phyloP scores from a whole-genome alignment of 1,139 yeast genomes.

The Hansenula sp. region DNA sequence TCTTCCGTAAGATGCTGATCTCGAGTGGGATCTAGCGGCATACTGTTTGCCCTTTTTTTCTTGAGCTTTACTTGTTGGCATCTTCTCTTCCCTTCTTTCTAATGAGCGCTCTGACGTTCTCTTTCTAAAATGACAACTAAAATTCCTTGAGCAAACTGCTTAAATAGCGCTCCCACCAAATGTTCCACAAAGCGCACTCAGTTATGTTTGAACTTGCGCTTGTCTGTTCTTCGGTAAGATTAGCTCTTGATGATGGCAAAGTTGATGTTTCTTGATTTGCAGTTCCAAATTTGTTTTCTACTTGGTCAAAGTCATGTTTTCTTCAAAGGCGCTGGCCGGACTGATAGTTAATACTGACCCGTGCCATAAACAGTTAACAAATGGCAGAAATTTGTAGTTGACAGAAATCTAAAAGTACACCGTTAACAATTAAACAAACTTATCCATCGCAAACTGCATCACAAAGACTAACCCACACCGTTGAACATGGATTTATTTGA shows the following conservation, averaged over 20 bases:
- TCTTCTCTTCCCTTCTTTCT: conserved; percentile 3
- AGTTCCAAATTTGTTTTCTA: neutral
- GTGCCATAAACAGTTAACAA: neutral
- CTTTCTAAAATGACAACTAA: no score
- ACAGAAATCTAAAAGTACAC: neutral
- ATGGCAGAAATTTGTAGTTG: neutral
- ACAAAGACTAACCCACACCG: neutral
- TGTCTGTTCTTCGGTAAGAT: no score
- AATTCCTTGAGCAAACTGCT: neutral
- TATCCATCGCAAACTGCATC: neutral
- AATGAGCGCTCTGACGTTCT: neutral
- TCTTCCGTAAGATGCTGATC: conserved; percentile 23
- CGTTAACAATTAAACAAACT: neutral
- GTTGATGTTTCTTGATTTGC: neutral
- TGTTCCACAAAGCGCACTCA: no score
- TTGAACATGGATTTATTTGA: conserved; percentile 46
- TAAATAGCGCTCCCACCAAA: no score
- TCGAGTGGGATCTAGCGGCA: conserved; percentile 17
- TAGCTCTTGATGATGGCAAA: neutral
- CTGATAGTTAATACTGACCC: neutral
- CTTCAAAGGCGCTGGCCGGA: neutral
- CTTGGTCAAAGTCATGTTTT: neutral
- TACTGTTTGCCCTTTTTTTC: conserved; percentile 21
- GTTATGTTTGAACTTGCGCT: no score
- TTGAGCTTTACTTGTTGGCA: conserved; percentile 5